Base-by-base conservation (phyloP, 1,139 yeast genomes). In the Candida mesenterica region DNA sequence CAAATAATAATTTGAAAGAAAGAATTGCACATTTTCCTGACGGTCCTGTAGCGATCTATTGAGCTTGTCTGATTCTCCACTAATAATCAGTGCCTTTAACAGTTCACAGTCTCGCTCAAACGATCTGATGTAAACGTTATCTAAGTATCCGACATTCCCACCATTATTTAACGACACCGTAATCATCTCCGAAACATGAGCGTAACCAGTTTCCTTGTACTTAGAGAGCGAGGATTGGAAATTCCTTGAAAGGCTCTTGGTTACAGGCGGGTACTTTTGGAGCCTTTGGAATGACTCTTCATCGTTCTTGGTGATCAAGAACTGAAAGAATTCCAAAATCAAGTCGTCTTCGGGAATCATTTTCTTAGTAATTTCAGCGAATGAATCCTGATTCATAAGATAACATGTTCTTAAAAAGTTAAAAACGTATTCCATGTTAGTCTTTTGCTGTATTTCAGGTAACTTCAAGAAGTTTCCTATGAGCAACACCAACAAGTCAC, bases 21-120 rank as follows among this genome's bases (percentile, higher is more conserved):
- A 75, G 41, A 71, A 77, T n/a, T 70, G 64, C 9, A 68, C 52
- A 44, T 77, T 79, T 45, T 84, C 94, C 34, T 72, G 74, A 35
- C 67, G 72, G 51, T 86, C 95, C 45, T 82, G 89, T 2, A 67
- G 53, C 32, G 72, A 67, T 30, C 87, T 63, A 38, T 72, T 68
- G 40, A 63, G 68, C 40, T 70, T 72, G 18, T 66, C 55, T 4
- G 67, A 52, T 48, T 82, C 89, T 1, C 68, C 62, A 9, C 66
- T 62, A 9, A 73, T 59, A 3, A 79, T 68, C 33, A 67, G 70
- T 5, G 58, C 46, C 33, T 64, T 65, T 48, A 79, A 60, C 30
- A 62, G 65, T 9, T 62, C 65, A 36, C 79, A 69, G 39, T 78
- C 83, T 27, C 62, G 56, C 37, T 65, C 65, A 44, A 72, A 70